Evolutionary conservation across 1,284 basidiomycete genomes (phyloP).

Genomic region (Apiotrichum gracile): DNA sequence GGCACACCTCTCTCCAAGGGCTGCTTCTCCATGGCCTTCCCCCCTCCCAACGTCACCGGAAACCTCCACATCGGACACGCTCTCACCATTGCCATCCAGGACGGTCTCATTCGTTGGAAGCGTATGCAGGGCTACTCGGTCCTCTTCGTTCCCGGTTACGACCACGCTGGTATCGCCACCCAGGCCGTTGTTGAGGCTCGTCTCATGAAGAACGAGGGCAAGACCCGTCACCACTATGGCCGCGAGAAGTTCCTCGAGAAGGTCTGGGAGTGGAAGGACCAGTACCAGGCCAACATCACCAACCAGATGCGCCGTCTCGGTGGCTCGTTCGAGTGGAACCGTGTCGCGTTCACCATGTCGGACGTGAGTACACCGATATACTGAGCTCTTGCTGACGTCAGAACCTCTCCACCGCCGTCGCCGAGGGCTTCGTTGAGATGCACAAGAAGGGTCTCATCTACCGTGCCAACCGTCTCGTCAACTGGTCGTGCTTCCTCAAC

Average conservation of each 20-base stretch:
- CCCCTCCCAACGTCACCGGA: constrained; percentile 98
- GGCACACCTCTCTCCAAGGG: constrained; percentile 57
- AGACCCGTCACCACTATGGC: constrained; percentile 88
- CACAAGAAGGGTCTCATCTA: constrained; percentile 93
- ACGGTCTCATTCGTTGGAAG: constrained; percentile 84
- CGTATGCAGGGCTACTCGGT: constrained; percentile 93
- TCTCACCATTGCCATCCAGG: constrained; percentile 88
- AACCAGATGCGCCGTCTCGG: constrained; percentile 85
- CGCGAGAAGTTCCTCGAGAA: constrained; percentile 86
- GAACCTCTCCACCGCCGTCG: constrained; percentile 77
- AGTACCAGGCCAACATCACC: constrained; percentile 91
- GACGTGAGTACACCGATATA: constrained; percentile 54
- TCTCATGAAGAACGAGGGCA: constrained; percentile 72
- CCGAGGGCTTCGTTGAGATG: constrained; percentile 84
- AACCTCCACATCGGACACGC: constrained; percentile 95
- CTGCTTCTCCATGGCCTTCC: constrained; percentile 80
- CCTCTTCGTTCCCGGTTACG: constrained; percentile 89
- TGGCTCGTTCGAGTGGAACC: constrained; percentile 89
- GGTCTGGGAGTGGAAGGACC: constrained; percentile 96
- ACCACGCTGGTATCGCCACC: constrained; percentile 98
- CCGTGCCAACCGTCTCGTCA: constrained; percentile 93
- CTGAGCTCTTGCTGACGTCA: constrained; percentile 34
- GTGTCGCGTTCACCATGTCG: constrained; percentile 94
- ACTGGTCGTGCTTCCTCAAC: constrained; percentile 96
- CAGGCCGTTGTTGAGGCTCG: constrained; percentile 97